Evolutionary conservation across 768 basidiomycete species (phyloP).

Genomic region (Boletus rufocinnamomeus): DNA sequence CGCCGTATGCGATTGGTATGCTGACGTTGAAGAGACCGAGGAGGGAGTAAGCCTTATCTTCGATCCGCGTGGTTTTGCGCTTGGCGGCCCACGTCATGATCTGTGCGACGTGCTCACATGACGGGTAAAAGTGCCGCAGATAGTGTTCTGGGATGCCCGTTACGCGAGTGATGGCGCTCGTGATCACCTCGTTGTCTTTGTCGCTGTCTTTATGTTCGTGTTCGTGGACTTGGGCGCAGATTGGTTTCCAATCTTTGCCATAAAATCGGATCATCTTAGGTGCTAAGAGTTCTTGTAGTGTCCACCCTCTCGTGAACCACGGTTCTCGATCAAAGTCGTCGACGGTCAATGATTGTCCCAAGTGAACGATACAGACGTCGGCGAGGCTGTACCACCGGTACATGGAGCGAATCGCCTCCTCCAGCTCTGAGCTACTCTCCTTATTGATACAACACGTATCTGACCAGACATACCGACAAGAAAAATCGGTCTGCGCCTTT

Average conservation of each 20-base stretch:
- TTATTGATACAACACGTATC: conserved; percentile 16
- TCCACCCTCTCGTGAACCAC: conserved; percentile 22
- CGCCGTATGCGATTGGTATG: conserved; percentile 15
- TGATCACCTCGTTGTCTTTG: conserved; percentile 7
- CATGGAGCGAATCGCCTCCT: conserved; percentile 18
- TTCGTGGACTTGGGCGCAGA: conserved; percentile 2
- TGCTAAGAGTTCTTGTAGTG: conserved; percentile 19
- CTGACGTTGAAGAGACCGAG: conserved; percentile 13
- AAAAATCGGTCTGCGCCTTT: conserved; percentile 8
- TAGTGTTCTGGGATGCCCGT: conserved; percentile 3
- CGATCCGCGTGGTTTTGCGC: conserved; percentile 12
- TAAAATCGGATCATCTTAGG: conserved; percentile 12
- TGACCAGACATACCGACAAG: conserved; percentile 16
- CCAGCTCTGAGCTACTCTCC: conserved; percentile 16
- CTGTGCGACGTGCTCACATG: conserved; percentile 8
- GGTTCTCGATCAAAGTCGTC: conserved; percentile 15
- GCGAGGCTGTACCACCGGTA: conserved; percentile 21
- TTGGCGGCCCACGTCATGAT: conserved; percentile 15
- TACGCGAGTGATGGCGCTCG: conserved; percentile 1
- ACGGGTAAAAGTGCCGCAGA: neutral
- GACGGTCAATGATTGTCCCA: conserved; percentile 11
- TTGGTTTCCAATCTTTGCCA: conserved; percentile 14
- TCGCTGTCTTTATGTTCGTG: neutral
- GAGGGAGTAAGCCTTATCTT: conserved; percentile 14
- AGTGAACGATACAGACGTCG: conserved; percentile 20